Conservation (phyloP, 2,329 filamentous ascomycete species). For the Penicillium sp. region DNA sequence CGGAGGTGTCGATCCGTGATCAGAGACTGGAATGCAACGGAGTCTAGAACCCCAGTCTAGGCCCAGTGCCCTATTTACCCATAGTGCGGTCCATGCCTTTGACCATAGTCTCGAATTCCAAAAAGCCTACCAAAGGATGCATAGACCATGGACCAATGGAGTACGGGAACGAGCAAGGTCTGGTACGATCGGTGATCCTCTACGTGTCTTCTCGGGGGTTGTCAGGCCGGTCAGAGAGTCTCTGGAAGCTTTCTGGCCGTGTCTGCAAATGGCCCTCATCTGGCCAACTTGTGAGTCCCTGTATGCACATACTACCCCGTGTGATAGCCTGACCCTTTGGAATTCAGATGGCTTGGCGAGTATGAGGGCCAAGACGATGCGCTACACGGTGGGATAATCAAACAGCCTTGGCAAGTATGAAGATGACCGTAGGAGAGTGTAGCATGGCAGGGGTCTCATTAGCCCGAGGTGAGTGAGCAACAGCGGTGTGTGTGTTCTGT, state of each 20-base stretch:
- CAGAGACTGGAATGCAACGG: too few relatives aligned
- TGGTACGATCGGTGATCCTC: not conserved
- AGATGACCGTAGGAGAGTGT: not conserved
- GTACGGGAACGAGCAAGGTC: not conserved
- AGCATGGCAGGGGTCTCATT: not conserved
- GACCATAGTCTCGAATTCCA: not conserved
- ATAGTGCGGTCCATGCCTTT: not conserved
- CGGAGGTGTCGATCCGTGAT: not conserved
- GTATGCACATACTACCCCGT: not conserved
- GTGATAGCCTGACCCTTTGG: not conserved
- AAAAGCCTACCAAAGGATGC: not conserved
- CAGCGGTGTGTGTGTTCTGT: not conserved
- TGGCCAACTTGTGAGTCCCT: not conserved
- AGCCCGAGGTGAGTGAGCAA: not conserved
- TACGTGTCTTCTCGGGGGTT: not conserved
- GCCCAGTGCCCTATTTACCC: not conserved
- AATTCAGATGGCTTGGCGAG: conserved; percentile 21
- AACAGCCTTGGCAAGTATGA: conserved; percentile 16
- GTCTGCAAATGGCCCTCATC: not conserved
- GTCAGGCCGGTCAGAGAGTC: not conserved
- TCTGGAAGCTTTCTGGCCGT: not conserved
- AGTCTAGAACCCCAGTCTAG: too few relatives aligned
- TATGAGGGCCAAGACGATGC: conserved; percentile 12
- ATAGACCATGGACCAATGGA: not conserved
- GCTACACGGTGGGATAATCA: conserved; percentile 3